Evolutionary conservation across 2,329 filamentous ascomycete species (phyloP).

Genomic region (Epichloe coenophiala): DNA sequence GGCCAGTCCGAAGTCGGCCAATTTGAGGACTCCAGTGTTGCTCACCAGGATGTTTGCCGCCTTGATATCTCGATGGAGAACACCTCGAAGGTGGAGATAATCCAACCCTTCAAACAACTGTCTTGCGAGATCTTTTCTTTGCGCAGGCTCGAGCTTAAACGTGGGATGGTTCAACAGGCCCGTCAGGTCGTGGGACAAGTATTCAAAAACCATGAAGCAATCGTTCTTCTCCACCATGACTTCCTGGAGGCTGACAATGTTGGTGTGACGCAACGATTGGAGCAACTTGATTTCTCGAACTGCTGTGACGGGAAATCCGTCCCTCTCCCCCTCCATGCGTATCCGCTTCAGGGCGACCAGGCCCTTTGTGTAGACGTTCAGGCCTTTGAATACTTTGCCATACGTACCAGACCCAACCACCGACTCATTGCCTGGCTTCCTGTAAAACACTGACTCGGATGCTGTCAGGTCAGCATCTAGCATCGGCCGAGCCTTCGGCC

Average conservation of each 20-base stretch:
- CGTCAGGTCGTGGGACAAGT: constrained; percentile 89
- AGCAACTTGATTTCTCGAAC: constrained; percentile 84
- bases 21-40: constrained; percentile 74
- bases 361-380: constrained; percentile 79
- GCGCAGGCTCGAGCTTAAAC: constrained; percentile 69
- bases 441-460: constrained; percentile 84
- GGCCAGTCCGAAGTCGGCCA: constrained; percentile 91
- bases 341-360: constrained; percentile 82
- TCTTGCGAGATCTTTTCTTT: constrained; percentile 85
- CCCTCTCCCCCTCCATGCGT: constrained; percentile 78
- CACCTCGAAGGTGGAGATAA: constrained; percentile 85
- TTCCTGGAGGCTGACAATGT: constrained; percentile 73
- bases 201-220: constrained; percentile 99
- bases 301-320: constrained; percentile 83
- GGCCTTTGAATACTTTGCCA: constrained; percentile 87
- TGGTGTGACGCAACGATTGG: constrained; percentile 71
- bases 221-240: constrained; percentile 98
- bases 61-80: constrained; percentile 95
- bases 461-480: constrained; percentile 58
- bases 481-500: constrained; percentile 56
- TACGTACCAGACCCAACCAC: constrained; percentile 94
- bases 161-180: constrained; percentile 89
- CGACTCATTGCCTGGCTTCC: constrained; percentile 94
- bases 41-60: constrained; percentile 94
- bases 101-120: constrained; percentile 90